Evolutionary conservation across 2,329 filamentous ascomycete species (phyloP).

Genomic region (Colletotrichum cuscutae): DNA sequence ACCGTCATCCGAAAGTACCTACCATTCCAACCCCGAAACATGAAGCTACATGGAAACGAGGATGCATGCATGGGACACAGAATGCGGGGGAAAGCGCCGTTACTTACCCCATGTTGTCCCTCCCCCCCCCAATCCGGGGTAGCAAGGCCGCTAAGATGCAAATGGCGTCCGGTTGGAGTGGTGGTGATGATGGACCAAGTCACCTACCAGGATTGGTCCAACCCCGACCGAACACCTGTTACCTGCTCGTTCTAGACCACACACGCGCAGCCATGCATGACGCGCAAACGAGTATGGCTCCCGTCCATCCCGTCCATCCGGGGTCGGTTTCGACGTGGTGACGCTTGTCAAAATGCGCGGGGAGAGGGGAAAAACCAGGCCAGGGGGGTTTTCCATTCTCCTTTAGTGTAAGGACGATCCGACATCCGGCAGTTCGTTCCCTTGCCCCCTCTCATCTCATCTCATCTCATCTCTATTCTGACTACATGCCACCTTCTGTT

Average conservation of each 20-base stretch:
- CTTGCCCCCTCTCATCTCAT: not conserved
- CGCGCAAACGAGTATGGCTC: not conserved
- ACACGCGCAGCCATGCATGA: not conserved
- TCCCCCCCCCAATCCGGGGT: not conserved
- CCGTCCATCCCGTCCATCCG: not conserved
- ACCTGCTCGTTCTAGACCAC: not conserved
- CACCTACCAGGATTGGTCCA: not conserved
- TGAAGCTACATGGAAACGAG: not conserved
- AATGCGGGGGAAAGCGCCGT: not conserved
- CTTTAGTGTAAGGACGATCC: slow-evolving; percentile 10
- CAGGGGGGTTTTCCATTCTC: not conserved
- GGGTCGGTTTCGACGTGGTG: not conserved
- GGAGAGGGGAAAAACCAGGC: slow-evolving; percentile 12
- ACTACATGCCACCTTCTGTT: not conserved
- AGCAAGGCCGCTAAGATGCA: not conserved
- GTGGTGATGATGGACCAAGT: not conserved
- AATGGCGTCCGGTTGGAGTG: not conserved
- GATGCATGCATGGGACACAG: not conserved
- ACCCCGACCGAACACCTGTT: too few species aligned
- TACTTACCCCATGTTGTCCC: not conserved
- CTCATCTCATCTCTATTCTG: slow-evolving; percentile 25
- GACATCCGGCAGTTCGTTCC: not conserved
- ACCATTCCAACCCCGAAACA: not conserved
- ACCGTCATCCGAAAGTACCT: not conserved
- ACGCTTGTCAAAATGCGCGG: slow-evolving; percentile 27